Base-by-base conservation (phyloP, 352 stramenopile species). In the Globisporangium perplexum region DNA sequence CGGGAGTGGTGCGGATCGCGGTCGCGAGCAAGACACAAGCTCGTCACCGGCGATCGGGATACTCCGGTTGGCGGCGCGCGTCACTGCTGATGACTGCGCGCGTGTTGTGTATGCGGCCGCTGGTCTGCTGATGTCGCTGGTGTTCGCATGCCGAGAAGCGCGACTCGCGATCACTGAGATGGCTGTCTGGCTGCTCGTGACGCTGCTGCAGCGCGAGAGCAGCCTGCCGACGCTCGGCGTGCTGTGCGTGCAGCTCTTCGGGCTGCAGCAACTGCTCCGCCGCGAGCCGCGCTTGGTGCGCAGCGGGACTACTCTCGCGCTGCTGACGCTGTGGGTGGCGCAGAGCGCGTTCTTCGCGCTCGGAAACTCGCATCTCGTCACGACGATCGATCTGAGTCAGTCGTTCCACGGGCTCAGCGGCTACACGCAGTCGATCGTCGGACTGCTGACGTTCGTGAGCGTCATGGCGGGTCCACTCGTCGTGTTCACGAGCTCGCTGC, bases 341-440 rank as follows among this genome's bases (percentile, higher is more conserved):
- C 80, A 90, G 53, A 57, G 60, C n/a, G 57, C 77, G 15, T 96
- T 96, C 47, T 95, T 93, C 39, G 77, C 86, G 7, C 66, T 95
- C 0, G 86, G 85, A 20, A 96, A 96, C 53, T 95, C 86, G 35
- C 86, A 96, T 50, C 67, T 96, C 52, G 83, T 96, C 46, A 93
- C 82, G 17, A 96, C 86, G 2, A 83, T 96, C 52, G 86, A 96
- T 60, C 91, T 96, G 31, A 94, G 83, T 39, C 83, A 92, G 56
- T 88, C 85, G 7, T 95, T 95, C 46, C 83, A 88, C 51, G 86
- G 86, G 0, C 61, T 96, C 22, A 67, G 67, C 10, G 68, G 62
- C 17, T 96, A 96, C 66, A 92, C 78, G 7, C 86, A 95, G 52
- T 74, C 50, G n/a, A 33, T 93, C n/a, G 85, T 95, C 2, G 85